phyloP scores from a whole-genome alignment of 345 rosid genomes.

The Eucalyptus marginata region DNA sequence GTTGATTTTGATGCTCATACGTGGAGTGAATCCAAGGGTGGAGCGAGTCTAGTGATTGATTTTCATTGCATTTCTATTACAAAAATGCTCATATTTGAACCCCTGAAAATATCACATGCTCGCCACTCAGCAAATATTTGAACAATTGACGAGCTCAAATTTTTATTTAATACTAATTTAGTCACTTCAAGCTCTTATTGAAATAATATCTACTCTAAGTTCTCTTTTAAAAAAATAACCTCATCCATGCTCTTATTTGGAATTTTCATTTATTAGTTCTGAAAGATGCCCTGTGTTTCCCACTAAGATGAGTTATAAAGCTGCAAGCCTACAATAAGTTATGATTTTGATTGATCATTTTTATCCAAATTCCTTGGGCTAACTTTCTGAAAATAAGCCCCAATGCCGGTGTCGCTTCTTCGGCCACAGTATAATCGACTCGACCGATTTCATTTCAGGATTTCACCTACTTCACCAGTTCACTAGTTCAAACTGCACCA shows the following conservation, averaged over 20 bases:
- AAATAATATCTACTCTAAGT: too few species aligned
- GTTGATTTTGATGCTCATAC: not conserved
- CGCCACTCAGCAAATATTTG: fast-evolving
- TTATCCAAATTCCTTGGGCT: not conserved
- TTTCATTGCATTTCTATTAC: not conserved
- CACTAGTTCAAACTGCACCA: fast-evolving
- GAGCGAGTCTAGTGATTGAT: not conserved
- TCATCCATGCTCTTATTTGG: fast-evolving
- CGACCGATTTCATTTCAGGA: not conserved
- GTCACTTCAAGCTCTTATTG: fast-evolving
- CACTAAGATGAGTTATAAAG: not conserved
- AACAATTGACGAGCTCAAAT: fast-evolving
- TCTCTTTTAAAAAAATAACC: not conserved
- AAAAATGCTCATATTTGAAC: too few species aligned
- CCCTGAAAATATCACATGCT: too few species aligned
- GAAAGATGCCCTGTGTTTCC: not conserved
- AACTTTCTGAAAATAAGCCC: not conserved
- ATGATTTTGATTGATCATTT: fast-evolving
- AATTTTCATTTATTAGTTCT: too few species aligned
- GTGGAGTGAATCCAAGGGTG: not conserved
- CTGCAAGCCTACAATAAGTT: too few species aligned
- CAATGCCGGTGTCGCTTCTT: not conserved
- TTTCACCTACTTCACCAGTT: not conserved
- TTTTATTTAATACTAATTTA: too few species aligned
- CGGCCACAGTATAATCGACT: not conserved